Conservation (phyloP, 495 filamentous ascomycete genomes). For the Rhizodiscina lignyota region DNA sequence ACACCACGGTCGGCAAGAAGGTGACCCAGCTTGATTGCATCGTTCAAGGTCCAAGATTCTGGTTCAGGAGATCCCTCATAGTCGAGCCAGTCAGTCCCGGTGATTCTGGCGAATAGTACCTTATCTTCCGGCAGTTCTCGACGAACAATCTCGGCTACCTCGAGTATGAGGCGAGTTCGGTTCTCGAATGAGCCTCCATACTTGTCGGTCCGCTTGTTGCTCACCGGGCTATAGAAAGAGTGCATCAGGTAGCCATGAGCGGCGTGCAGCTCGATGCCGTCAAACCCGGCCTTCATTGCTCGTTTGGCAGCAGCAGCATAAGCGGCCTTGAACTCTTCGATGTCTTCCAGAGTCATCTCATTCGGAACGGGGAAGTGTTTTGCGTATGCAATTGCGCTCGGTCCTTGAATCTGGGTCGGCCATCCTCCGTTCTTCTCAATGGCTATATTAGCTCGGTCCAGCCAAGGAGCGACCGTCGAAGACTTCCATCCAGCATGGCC, state of each 20-base stretch:
- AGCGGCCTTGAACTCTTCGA: conserved; percentile 40
- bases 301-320: conserved; percentile 44
- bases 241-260: conserved; percentile 24
- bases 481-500: conserved; percentile 63
- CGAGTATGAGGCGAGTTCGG: conserved; percentile 30
- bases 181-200: conserved; percentile 36
- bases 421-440: conserved; percentile 39
- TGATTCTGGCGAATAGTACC: conserved; percentile 54
- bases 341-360: conserved; percentile 43
- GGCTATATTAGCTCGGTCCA: conserved; percentile 27
- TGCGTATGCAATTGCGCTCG: conserved; percentile 32
- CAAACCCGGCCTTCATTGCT: conserved; percentile 50
- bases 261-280: conserved; percentile 34
- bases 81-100: conserved; percentile 57
- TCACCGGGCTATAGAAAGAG: conserved; percentile 20
- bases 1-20: conserved; percentile 47
- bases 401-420: conserved; percentile 48
- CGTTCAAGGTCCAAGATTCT: conserved; percentile 48
- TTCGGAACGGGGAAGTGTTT: conserved; percentile 30
- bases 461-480: conserved; percentile 45
- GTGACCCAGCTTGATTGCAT: conserved; percentile 45
- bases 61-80: conserved; percentile 27
- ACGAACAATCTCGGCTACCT: conserved; percentile 37
- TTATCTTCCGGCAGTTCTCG: conserved; percentile 37
- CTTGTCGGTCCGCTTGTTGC: conserved; percentile 23